Percentiles rank a stretch among this genome's conserved stretches.
Conservation (phyloP, 164 flowering plant species). For the Pachysandra terminalis region DNA sequence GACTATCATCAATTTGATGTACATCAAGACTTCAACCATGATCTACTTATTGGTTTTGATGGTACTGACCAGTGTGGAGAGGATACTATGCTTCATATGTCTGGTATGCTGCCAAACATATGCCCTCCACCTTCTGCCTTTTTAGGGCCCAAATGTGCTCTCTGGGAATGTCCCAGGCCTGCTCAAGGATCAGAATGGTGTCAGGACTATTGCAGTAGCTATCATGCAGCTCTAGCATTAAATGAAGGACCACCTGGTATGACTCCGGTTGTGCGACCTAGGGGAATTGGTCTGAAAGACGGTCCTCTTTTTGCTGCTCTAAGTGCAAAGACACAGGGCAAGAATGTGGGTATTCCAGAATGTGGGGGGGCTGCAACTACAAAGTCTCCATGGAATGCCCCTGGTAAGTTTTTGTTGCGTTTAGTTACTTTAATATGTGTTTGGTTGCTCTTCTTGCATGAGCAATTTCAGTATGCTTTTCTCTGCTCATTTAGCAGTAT, state of each 20-base stretch:
- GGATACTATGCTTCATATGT: constrained; percentile 37
- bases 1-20: constrained; percentile 61
- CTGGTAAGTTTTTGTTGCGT: constrained; percentile 48
- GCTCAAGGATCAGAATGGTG: constrained; percentile 80
- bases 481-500: too few species aligned
- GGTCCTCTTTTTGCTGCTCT: constrained; percentile 90
- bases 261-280: constrained; percentile 90
- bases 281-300: constrained; percentile 97
- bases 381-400: constrained; percentile 99
- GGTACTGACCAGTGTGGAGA: constrained; percentile 37
- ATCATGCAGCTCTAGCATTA: constrained; percentile 76
- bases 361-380: constrained; percentile 99
- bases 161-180: constrained; percentile 99
- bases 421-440: not conserved
- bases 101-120: constrained; percentile 48
- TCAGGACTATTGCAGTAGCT: constrained; percentile 83
- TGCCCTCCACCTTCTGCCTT: constrained; percentile 94
- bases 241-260: constrained; percentile 95
- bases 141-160: constrained; percentile 95
- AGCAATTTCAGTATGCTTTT: too few species aligned
- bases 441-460: not conserved
- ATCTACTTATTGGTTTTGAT: constrained; percentile 36
- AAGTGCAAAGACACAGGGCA: constrained; percentile 78
- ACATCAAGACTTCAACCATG: constrained; percentile 54
- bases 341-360: constrained; percentile 93